Conservation (phyloP, 1,139 yeast species). For the Pneumocystis sp. region DNA sequence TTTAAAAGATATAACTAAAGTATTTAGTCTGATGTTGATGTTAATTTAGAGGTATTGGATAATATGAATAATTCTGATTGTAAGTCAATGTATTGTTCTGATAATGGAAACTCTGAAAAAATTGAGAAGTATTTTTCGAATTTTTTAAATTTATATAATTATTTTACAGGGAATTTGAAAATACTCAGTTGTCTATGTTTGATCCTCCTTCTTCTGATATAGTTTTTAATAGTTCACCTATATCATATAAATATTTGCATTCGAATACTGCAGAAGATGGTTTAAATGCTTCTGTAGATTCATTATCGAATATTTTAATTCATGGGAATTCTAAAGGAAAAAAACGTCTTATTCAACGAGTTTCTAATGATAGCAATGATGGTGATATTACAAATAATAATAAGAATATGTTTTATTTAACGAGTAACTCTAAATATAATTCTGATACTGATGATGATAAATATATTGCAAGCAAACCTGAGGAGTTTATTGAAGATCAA, state of each 20-base stretch:
- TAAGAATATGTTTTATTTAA: conserved; percentile 14
- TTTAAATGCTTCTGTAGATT: conserved; percentile 1
- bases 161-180: background rate
- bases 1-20: background rate
- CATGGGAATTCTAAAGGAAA: background rate
- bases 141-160: background rate
- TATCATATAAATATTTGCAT: background rate
- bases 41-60: background rate
- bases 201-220: conserved; percentile 9
- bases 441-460: conserved; percentile 20
- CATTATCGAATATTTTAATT: background rate
- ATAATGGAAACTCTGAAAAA: background rate
- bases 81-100: background rate
- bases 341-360: background rate
- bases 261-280: conserved; percentile 6
- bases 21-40: background rate
- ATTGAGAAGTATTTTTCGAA: background rate
- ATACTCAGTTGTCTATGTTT: conserved; percentile 11
- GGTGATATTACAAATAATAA: conserved; percentile 1
- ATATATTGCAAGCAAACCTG: conserved; percentile 34
- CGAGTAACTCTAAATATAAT: conserved; percentile 17
- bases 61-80: background rate
- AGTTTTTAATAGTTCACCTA: background rate
- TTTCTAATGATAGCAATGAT: background rate
- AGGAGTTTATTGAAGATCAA: conserved; percentile 61